Conservation (phyloP, 352 stramenopile genomes). For the Elongisporangium senticosum region DNA sequence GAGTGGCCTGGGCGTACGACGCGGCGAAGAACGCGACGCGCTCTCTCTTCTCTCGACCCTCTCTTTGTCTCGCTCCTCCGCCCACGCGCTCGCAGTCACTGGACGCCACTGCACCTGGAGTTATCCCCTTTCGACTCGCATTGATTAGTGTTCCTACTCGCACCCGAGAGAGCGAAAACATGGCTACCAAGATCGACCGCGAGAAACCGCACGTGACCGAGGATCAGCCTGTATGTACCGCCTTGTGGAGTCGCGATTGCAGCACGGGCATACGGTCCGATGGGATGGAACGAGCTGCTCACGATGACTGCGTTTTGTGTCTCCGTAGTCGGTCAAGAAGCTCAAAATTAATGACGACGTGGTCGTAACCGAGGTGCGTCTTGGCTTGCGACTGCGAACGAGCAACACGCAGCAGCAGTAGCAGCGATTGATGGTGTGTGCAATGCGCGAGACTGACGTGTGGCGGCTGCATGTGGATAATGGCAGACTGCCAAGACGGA, state of each 20-base stretch:
- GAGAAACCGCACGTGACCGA: constrained; percentile 66
- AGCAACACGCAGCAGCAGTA: too few species aligned
- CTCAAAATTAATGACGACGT: constrained; percentile 32
- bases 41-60: neutral
- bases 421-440: neutral
- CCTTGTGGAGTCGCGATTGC: neutral
- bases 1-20: neutral
- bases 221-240: constrained; percentile 42
- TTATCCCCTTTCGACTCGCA: neutral
- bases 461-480: constrained; percentile 3
- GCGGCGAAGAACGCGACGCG: neutral
- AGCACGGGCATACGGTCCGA: neutral
- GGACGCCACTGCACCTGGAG: neutral
- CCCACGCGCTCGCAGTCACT: neutral
- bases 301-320: neutral
- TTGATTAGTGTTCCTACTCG: neutral
- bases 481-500: neutral
- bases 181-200: constrained; percentile 71
- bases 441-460: neutral
- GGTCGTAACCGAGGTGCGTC: neutral
- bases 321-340: constrained; percentile 40
- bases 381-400: neutral
- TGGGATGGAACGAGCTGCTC: neutral
- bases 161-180: constrained; percentile 8
- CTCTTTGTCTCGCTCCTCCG: neutral